phyloP scores from a whole-genome alignment of 2,329 filamentous ascomycete species.

The Phoma herbarum region DNA sequence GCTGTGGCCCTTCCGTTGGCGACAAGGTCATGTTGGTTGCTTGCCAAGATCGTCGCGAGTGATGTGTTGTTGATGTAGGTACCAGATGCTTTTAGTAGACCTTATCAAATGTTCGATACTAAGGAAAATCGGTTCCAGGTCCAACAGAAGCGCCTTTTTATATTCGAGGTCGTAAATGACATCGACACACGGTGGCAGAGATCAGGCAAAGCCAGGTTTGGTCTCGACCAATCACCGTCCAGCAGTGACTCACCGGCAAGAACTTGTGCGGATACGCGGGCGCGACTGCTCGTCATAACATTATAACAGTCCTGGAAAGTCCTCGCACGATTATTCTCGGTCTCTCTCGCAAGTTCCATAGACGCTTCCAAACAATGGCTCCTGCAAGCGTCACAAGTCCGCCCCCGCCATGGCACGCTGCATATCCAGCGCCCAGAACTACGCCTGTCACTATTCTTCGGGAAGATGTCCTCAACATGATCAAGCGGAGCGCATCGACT shows the following conservation, averaged over 20 bases:
- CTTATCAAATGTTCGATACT: not conserved
- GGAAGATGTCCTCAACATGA: conserved; percentile 2
- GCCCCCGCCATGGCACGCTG: conserved; percentile 8
- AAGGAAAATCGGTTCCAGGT: not conserved
- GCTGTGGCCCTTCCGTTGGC: conserved; percentile 3
- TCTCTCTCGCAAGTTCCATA: not conserved
- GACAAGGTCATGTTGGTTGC: conserved; percentile 5
- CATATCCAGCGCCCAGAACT: conserved; percentile 2
- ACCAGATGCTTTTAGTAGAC: not conserved
- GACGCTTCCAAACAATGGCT: conserved; percentile 1
- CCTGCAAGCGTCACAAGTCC: conserved; percentile 4
- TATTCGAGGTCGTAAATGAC: conserved; percentile 7
- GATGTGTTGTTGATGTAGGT: conserved; percentile 3
- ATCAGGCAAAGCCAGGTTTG: not conserved
- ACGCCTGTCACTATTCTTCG: conserved; percentile 5
- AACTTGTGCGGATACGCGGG: not conserved
- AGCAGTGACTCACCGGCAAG: conserved; percentile 2
- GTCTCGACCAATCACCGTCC: not conserved
- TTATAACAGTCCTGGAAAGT: not conserved
- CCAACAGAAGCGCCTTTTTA: conserved; percentile 3
- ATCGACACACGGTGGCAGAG: not conserved
- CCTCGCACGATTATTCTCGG: not conserved
- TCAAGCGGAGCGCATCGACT: conserved; percentile 2
- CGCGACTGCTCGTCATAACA: conserved; percentile 4
- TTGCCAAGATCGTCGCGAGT: not conserved